These are phyloP conservation scores for Alternaria burnsii DNA, from an alignment of 2,329 filamentous ascomycete species.

Conservation along the genomic window DNA sequence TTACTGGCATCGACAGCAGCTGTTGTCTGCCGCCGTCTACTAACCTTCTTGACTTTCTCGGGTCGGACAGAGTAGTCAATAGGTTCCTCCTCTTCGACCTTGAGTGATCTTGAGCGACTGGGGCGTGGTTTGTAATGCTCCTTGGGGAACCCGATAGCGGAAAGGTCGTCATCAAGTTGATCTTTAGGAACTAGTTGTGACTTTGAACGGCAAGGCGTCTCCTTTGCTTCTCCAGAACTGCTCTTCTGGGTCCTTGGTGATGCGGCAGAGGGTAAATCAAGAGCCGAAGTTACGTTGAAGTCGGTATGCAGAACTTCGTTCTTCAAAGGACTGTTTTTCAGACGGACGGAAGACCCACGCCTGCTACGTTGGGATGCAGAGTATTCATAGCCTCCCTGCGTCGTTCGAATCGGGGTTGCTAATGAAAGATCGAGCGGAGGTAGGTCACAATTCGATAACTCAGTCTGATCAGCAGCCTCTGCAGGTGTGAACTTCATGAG, in stretches of 20 bases:
- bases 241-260: constrained; percentile 1
- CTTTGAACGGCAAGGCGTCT: constrained; percentile 11
- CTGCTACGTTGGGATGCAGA: constrained; percentile 16
- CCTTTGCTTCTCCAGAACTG: neutral
- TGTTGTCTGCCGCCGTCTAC: constrained; percentile 38
- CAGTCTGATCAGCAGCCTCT: constrained; percentile 19
- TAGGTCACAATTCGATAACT: constrained; percentile 15
- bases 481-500: constrained; percentile 37
- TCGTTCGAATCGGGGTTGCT: neutral
- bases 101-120: constrained; percentile 48
- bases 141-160: constrained; percentile 34
- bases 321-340: constrained; percentile 13
- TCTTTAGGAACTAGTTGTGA: neutral
- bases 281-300: no score
- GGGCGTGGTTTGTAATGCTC: constrained; percentile 50
- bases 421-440: constrained; percentile 1
- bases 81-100: constrained; percentile 24
- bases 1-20: constrained; percentile 7
- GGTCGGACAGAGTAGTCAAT: constrained; percentile 43
- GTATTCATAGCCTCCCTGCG: neutral
- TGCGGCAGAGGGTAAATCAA: neutral
- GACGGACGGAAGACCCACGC: constrained; percentile 10
- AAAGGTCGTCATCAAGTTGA: constrained; percentile 38
- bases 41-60: constrained; percentile 35
- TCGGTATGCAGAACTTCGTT: constrained; percentile 5